A percentile compares a stretch with the other conserved stretches of the same genome.
Evolutionary conservation across 2,329 filamentous ascomycete species (phyloP).

Genomic region (Colletotrichum ledebouriae): DNA sequence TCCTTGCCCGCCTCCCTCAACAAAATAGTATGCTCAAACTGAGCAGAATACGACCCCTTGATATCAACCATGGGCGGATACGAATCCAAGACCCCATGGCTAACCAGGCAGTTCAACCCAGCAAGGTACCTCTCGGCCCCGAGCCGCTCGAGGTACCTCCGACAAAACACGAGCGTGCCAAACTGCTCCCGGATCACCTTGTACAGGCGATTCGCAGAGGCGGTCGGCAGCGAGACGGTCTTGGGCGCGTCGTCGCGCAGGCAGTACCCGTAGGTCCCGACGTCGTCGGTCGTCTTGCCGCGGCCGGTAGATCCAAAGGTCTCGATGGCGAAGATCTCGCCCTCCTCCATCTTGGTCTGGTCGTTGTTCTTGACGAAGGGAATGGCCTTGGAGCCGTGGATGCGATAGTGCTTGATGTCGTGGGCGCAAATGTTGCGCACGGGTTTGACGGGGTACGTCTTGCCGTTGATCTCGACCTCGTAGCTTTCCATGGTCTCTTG

Average conservation of each 20-base stretch:
- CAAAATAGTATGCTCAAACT: constrained; percentile 71
- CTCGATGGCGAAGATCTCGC: constrained; percentile 94
- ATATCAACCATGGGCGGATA: constrained; percentile 70
- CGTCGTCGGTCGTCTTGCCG: constrained; percentile 76
- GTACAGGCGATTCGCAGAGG: constrained; percentile 68
- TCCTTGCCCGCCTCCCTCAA: constrained; percentile 62
- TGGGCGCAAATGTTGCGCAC: constrained; percentile 92
- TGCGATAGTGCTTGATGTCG: constrained; percentile 89
- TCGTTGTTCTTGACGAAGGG: constrained; percentile 92
- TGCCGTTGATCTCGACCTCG: constrained; percentile 86
- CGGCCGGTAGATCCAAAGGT: constrained; percentile 80
- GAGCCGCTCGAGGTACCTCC: constrained; percentile 74
- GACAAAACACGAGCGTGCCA: constrained; percentile 71
- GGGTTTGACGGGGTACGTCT: constrained; percentile 83
- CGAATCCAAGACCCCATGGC: constrained; percentile 68
- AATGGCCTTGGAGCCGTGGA: constrained; percentile 93
- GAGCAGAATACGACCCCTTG: constrained; percentile 72
- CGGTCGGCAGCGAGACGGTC: constrained; percentile 55
- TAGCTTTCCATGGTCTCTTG: constrained; percentile 96
- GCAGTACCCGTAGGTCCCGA: constrained; percentile 69
- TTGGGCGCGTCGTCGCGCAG: constrained; percentile 54
- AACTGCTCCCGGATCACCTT: constrained; percentile 74
- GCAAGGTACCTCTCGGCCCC: constrained; percentile 70
- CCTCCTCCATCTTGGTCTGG: constrained; percentile 97
- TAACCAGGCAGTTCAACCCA: constrained; percentile 70